phyloP scores from a whole-genome alignment of 2,329 filamentous ascomycete species.

The Aspergillus pseudoterreus region DNA sequence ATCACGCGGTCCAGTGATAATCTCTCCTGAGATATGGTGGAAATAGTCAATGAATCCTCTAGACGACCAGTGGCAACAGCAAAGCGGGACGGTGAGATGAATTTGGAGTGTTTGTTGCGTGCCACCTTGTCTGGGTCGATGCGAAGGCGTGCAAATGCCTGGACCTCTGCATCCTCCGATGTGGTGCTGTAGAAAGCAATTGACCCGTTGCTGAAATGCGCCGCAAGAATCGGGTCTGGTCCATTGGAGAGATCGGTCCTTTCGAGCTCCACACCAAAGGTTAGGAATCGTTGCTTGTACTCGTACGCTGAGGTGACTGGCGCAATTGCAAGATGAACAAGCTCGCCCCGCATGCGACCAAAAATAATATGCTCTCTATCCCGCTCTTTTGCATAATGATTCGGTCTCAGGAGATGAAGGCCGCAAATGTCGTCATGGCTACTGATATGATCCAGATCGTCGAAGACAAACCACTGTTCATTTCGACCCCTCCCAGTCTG shows the following conservation, averaged over 20 bases:
- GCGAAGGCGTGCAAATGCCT: slow-evolving; percentile 33
- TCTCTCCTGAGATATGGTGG: slow-evolving; percentile 46
- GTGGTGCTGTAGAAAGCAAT: slow-evolving; percentile 47
- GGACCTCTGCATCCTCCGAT: slow-evolving; percentile 27
- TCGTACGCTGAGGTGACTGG: slow-evolving; percentile 25
- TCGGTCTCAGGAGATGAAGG: slow-evolving; percentile 50
- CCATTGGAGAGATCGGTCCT: slow-evolving; percentile 46
- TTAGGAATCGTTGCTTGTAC: slow-evolving; percentile 41
- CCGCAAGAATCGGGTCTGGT: slow-evolving; percentile 46
- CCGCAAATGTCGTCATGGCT: slow-evolving; percentile 59
- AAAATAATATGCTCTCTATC: slow-evolving; percentile 49
- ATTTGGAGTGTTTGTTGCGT: slow-evolving; percentile 50
- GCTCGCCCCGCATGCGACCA: slow-evolving; percentile 54
- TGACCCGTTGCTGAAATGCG: slow-evolving; percentile 47
- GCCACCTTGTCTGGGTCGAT: slow-evolving; percentile 16
- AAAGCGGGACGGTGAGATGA: slow-evolving; percentile 49
- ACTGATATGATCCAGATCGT: slow-evolving; percentile 48
- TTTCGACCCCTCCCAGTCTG: slow-evolving; percentile 34
- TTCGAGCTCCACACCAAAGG: slow-evolving; percentile 43
- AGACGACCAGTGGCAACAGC: slow-evolving; percentile 49
- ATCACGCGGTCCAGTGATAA: slow-evolving; percentile 34
- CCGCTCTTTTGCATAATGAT: slow-evolving; percentile 30
- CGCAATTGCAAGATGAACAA: slow-evolving; percentile 40
- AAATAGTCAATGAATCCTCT: slow-evolving; percentile 48
- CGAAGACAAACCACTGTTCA: slow-evolving; percentile 51